Conservation (phyloP, 2,329 filamentous ascomycete genomes). For the Neonectria sp. region DNA sequence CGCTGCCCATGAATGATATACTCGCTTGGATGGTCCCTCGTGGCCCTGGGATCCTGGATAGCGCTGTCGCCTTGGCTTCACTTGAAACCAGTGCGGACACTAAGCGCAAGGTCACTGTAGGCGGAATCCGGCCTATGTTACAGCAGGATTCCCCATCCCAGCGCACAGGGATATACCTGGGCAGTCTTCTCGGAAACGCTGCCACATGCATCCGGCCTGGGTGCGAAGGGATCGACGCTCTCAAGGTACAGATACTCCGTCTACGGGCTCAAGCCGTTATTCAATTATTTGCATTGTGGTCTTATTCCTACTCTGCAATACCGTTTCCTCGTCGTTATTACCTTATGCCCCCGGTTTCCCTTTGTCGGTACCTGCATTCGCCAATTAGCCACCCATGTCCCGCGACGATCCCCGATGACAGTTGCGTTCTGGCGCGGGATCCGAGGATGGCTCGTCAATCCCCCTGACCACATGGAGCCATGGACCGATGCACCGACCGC, state of each 20-base stretch:
- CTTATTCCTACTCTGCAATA: background rate
- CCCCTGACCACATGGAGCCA: conserved; percentile 18
- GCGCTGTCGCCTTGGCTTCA: conserved; percentile 19
- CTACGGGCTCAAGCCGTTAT: background rate
- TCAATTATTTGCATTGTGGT: background rate
- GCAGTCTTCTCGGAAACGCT: conserved; percentile 29
- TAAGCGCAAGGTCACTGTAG: conserved; percentile 17
- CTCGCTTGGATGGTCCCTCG: conserved; percentile 13
- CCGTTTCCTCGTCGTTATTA: background rate
- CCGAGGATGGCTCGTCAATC: conserved; percentile 20
- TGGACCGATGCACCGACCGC: conserved; percentile 23
- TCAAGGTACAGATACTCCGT: background rate
- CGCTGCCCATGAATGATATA: conserved; percentile 16
- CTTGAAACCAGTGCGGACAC: conserved; percentile 32
- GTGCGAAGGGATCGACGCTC: conserved; percentile 1
- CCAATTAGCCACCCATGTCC: conserved; percentile 28
- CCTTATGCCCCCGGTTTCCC: conserved; percentile 9
- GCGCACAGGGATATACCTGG: conserved; percentile 29
- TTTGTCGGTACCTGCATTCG: conserved; percentile 31
- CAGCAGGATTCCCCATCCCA: conserved; percentile 30
- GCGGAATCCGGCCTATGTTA: conserved; percentile 25
- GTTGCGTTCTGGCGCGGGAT: conserved; percentile 26
- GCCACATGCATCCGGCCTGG: conserved; percentile 26
- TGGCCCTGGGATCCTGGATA: conserved; percentile 19
- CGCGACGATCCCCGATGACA: conserved; percentile 31